Evolutionary conservation across 345 rosid species (phyloP), one percentile per base, ranked within the genome.

Genomic region (Gossypium mustelinum): DNA sequence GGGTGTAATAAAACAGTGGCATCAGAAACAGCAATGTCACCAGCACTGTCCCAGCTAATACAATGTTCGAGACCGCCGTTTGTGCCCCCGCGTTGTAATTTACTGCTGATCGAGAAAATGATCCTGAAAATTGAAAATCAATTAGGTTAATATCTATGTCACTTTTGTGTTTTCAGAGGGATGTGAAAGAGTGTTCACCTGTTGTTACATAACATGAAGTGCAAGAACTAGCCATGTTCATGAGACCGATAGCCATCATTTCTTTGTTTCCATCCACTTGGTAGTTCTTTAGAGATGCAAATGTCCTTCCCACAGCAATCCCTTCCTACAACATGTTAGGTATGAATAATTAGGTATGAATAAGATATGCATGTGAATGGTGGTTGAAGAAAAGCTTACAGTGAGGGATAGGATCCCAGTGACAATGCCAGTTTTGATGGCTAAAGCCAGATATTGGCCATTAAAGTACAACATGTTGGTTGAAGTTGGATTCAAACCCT

Each of bases 261-360:
- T 96, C 99, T 83, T 96, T 92, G 89, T 96, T 96, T 11, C 97
- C 99, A 70, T 93, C 97, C 48, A 96, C 91, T 79, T 90, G 97
- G 78, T 96, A 96, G 79, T 92, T 92, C 73, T 85, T 85, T 48
- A 96, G 72, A n/a, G 94, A 63, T 55, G 99, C 98, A 87, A 93
- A 93, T 22, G 98, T 96, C 76, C 99, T 93, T 72, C 99, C 99
- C 17, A 96, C 99, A 7, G 98, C 98, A 75, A 96, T 92, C 76
- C 98, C 99, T 88, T 96, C 98, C 99, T 96, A 71, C 7, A 81
- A 76, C n/a, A 20, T 48, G 13, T 57, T 22, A 1, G 7, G 41
- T 34, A 34, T 34, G 41, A 34, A 34, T 34, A 4, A 34, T 34
- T 34, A 34, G 41, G 41, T 34, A 34, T 34, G 41, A 34, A 34